Evolutionary conservation across 1,284 basidiomycete species (phyloP), one percentile per base, ranked within the genome.

Genomic region (Heterobasidion parviporum): DNA sequence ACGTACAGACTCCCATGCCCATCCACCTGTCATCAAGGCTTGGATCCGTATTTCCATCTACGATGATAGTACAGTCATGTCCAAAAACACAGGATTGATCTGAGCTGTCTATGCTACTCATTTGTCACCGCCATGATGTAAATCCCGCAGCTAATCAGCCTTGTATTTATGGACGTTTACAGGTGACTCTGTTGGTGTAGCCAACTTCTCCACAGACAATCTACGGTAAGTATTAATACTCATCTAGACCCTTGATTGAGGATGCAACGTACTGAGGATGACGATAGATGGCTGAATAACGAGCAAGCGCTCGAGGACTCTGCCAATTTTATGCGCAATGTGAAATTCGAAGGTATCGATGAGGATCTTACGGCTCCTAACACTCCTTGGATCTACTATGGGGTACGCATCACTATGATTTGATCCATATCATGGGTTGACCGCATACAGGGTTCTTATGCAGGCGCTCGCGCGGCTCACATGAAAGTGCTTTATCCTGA

Each of bases 351-450:
- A 1, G 87, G 87, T 0, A 80, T 95, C 32, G 73, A 83, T 4
- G 81, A 88, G 57, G 78, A 87, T 59, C 64, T 92, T 56, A 85
- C 85, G 2, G 81, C 85, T 5, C 82, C 80, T 3, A 75, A 70
- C 35, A 86, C 87, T 0, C 90, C 92, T 1, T 96, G 94, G 89
- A 92, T 98, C 60, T 96, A 96, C 70, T 97, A 97, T 64, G 95
- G 96, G 33, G 92, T 87, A 69, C n/a, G 74, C 65, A 20, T 26
- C 41, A 12, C 45, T 10, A 26, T 26, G 26, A 5, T 48, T 45
- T 15, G 12, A 36, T 41, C 10, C 45, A 5, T 44, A 46, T 14
- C 38, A 20, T 8, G 0, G 6, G 14, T 44, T 12, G 3, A 16
- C n/a, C 8, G 46, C 15, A 32, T 48, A 34, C 55, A 87, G 87